Conservation (phyloP, 352 stramenopile species). For the Phytophthora brassicae region DNA sequence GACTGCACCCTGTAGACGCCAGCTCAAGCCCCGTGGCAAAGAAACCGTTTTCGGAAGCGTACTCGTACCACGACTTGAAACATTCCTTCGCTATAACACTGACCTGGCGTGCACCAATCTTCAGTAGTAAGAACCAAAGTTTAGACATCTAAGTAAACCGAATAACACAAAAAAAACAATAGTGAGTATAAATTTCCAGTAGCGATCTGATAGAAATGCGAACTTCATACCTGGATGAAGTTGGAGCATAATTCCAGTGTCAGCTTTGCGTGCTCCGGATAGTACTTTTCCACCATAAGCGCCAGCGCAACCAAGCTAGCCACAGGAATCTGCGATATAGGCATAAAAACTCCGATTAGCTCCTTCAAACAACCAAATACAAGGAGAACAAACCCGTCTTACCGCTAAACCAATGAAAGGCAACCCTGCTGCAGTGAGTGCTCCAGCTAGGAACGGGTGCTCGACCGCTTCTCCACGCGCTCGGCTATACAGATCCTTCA, state of each 20-base stretch:
- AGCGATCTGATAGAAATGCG: no score
- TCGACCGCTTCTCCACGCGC: constrained; percentile 46
- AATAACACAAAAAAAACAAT: background rate
- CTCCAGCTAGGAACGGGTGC: constrained; percentile 63
- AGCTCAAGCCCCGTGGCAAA: constrained; percentile 69
- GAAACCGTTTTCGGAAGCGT: constrained; percentile 63
- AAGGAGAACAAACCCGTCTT: constrained; percentile 15
- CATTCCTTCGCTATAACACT: constrained; percentile 64
- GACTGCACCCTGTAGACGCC: constrained; percentile 59
- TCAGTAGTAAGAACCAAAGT: constrained; percentile 74
- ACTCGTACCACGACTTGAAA: constrained; percentile 74
- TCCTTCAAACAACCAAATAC: background rate
- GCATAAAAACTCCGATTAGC: background rate
- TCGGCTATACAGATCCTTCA: constrained; percentile 45
- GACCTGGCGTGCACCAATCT: constrained; percentile 74
- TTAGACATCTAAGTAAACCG: constrained; percentile 61
- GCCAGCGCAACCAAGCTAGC: constrained; percentile 68
- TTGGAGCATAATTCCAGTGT: constrained; percentile 69
- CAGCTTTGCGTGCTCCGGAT: constrained; percentile 68
- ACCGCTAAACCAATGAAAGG: constrained; percentile 82
- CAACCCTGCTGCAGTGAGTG: constrained; percentile 57
- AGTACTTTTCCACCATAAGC: constrained; percentile 82
- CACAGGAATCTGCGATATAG: constrained; percentile 55
- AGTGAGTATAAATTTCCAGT: background rate
- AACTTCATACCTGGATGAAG: constrained; percentile 58